phyloP scores from a whole-genome alignment of 495 filamentous ascomycete species.

The Lasiosphaeria miniovina region DNA sequence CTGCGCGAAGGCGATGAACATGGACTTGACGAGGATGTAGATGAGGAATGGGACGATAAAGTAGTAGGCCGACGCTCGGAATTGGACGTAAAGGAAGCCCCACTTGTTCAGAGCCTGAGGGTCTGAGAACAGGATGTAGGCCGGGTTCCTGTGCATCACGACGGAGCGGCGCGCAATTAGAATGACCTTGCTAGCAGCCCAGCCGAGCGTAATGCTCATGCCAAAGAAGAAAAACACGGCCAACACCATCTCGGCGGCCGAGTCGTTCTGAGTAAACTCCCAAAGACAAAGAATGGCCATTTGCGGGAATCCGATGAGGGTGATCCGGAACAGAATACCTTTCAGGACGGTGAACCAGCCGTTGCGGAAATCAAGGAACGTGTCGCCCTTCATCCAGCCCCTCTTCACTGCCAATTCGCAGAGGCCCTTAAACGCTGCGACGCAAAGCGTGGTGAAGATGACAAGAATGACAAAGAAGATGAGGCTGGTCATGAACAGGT shows the following conservation, averaged over 20 bases:
- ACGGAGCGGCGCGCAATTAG: slow-evolving; percentile 85
- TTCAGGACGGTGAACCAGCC: slow-evolving; percentile 59
- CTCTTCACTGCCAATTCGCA: slow-evolving; percentile 71
- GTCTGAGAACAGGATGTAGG: slow-evolving; percentile 96
- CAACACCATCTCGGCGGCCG: slow-evolving; percentile 80
- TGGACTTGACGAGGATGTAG: slow-evolving; percentile 80
- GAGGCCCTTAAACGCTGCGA: slow-evolving; percentile 76
- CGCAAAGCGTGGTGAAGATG: slow-evolving; percentile 63
- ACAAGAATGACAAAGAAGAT: slow-evolving; percentile 87
- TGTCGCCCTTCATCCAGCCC: slow-evolving; percentile 79
- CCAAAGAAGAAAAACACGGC: slow-evolving; percentile 88
- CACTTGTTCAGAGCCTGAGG: slow-evolving; percentile 93
- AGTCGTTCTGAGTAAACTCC: slow-evolving; percentile 88
- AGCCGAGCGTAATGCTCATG: slow-evolving; percentile 76
- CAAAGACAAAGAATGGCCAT: slow-evolving; percentile 92
- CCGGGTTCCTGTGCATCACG: slow-evolving; percentile 92
- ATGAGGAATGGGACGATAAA: slow-evolving; percentile 81
- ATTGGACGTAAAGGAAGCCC: slow-evolving; percentile 98
- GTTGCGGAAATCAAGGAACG: slow-evolving; percentile 92
- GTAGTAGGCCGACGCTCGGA: slow-evolving; percentile 94
- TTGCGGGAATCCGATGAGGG: slow-evolving; percentile 91
- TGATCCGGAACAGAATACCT: slow-evolving; percentile 90
- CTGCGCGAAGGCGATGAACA: slow-evolving; percentile 89
- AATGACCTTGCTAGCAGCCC: slow-evolving; percentile 89
- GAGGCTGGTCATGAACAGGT: slow-evolving; percentile 90